Conservation (phyloP, 2,329 filamentous ascomycete species). For the Chrysoporthe cubensis region DNA sequence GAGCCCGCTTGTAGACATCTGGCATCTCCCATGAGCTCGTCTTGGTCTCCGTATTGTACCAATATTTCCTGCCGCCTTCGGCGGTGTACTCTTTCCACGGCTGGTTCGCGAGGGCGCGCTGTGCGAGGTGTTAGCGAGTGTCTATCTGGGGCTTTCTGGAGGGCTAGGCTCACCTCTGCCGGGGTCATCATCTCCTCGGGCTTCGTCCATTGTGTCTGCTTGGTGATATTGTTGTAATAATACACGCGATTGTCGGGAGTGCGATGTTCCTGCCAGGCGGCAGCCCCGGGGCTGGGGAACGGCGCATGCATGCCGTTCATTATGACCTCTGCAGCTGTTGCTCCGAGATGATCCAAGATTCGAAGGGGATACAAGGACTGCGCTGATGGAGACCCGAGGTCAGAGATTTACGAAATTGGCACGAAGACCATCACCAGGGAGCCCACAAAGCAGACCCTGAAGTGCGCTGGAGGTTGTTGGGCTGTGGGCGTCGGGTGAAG, state of each 20-base stretch:
- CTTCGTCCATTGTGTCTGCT: conserved; percentile 92
- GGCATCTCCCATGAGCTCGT: conserved; percentile 96
- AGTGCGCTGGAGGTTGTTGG: not conserved
- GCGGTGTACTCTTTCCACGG: conserved; percentile 94
- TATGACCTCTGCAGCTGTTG: conserved; percentile 22
- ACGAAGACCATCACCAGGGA: not conserved
- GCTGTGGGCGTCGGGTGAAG: not conserved
- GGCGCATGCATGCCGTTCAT: conserved; percentile 64
- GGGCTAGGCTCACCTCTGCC: conserved; percentile 66
- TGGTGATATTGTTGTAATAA: conserved; percentile 87
- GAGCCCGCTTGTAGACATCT: conserved; percentile 75
- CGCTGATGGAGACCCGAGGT: not conserved
- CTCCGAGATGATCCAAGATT: not conserved
- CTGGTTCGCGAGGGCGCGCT: conserved; percentile 80
- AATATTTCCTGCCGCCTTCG: conserved; percentile 88
- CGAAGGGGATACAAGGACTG: not conserved
- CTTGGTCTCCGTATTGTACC: conserved; percentile 91
- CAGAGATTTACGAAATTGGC: not conserved
- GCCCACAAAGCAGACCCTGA: not conserved
- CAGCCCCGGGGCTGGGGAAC: conserved; percentile 38
- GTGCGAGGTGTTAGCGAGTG: conserved; percentile 28
- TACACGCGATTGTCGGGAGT: conserved; percentile 83
- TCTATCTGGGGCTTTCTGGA: conserved; percentile 27
- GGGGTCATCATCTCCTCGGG: conserved; percentile 85
- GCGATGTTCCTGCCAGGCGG: conserved; percentile 78